Base-by-base conservation (phyloP, 148 eudicot genomes). In the Polygonum maritimum region DNA sequence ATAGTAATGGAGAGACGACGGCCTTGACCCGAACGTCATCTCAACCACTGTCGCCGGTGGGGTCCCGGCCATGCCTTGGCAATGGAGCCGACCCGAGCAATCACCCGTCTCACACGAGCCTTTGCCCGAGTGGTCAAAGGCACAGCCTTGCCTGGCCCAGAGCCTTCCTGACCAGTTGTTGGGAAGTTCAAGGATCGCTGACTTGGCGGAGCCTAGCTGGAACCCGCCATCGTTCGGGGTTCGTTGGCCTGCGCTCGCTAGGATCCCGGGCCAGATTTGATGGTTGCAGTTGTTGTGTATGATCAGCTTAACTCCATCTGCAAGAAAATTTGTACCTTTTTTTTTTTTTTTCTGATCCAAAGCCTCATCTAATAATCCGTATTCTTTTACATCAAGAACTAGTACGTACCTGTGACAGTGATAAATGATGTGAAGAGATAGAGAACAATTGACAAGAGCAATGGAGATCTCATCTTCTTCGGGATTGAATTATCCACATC, bases 31-130 rank as follows among this genome's bases (percentile, higher is more conserved):
- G 0, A 94, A 83, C 12, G 98, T 92, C 96, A 90, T 89, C 76
- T 94, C 98, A 35, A 92, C 91, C 36, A 94, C 87, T 11, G 97
- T 92, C 3, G 97, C 88, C 14, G 98, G 98, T 14, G 98, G 96
- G 2, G 2, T 76, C 3, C 96, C 98, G 31, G 92, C 89, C 72
- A 58, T 35, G 26, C 97, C 98, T 8, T 62, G 82, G 80, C 98
- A 94, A 15, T 80, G 81, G 8, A 92, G 83, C 40, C 83, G 89
- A 39, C 91, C 86, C 7, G 83, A 54, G 69, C 98, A 94, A 76
- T 90, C 96, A 2, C 98, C 98, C 7, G 91, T 92, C 33, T 81
- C 83, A 58, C 98, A 94, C 5, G 86, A 76, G 9, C 98, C 98
- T 22, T 77, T 88, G 5, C 96, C 96, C 15, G 72, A 75, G 2